phyloP scores from a whole-genome alignment of 768 basidiomycete species.

The Clathrus columnatus region DNA sequence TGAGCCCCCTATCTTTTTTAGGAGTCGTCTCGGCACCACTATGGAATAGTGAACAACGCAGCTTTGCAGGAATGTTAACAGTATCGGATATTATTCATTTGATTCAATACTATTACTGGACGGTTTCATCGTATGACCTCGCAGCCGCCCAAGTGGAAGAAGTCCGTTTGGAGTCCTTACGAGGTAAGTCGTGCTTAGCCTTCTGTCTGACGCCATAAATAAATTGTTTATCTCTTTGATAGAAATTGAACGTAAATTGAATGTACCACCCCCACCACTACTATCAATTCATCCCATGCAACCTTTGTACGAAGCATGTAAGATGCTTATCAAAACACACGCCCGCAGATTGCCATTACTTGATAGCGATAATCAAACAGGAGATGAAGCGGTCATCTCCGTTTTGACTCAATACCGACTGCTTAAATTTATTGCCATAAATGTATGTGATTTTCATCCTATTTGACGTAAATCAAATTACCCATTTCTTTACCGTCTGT shows the following conservation, averaged over 20 bases:
- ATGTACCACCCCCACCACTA: slow-evolving; percentile 87
- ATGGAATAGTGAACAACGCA: slow-evolving; percentile 92
- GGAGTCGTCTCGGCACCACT: slow-evolving; percentile 97
- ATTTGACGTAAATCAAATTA: slow-evolving; percentile 5
- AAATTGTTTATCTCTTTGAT: slow-evolving; percentile 4
- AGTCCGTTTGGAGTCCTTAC: slow-evolving; percentile 77
- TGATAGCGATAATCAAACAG: slow-evolving; percentile 87
- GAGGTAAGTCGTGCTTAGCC: slow-evolving; percentile 49
- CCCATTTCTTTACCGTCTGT: slow-evolving; percentile 10
- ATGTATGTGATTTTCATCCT: slow-evolving; percentile 44
- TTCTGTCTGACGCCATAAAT: neutral
- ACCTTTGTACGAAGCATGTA: slow-evolving; percentile 84
- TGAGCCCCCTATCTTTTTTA: slow-evolving; percentile 25
- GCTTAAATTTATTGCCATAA: slow-evolving; percentile 96
- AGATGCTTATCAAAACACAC: slow-evolving; percentile 87
- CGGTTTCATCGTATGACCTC: slow-evolving; percentile 68
- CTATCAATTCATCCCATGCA: slow-evolving; percentile 81
- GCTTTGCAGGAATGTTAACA: slow-evolving; percentile 97
- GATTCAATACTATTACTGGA: slow-evolving; percentile 96
- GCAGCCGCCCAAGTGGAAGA: slow-evolving; percentile 88
- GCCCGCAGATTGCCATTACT: slow-evolving; percentile 91
- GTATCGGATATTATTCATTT: slow-evolving; percentile 99
- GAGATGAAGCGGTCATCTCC: slow-evolving; percentile 90
- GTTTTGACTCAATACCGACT: slow-evolving; percentile 96
- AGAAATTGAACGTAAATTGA: slow-evolving; percentile 92